These are phyloP conservation scores for Plantago coronopus DNA, from an alignment of 305 asterid species.

Conservation along the genomic window DNA sequence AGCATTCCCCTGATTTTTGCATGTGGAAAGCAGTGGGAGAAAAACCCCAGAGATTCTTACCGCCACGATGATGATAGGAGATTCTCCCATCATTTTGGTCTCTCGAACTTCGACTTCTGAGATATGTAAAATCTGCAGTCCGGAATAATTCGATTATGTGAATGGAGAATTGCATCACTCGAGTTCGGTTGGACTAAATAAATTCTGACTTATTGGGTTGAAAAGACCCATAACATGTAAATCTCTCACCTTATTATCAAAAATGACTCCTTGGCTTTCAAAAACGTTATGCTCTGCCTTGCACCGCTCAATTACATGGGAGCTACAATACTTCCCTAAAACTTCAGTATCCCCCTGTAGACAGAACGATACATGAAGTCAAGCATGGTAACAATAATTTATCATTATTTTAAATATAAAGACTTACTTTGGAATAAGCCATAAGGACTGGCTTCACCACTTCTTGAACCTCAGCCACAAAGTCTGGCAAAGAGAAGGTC, in stretches of 20 bases:
- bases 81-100: slow-evolving; percentile 95
- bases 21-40: background rate
- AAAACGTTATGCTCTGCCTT: slow-evolving; percentile 82
- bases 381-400: background rate
- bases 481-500: slow-evolving; percentile 86
- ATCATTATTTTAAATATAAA: no score
- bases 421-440: slow-evolving; percentile 81
- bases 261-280: slow-evolving; percentile 63
- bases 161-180: slow-evolving; percentile 1
- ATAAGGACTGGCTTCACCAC: slow-evolving; percentile 78
- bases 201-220: background rate
- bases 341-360: slow-evolving; percentile 65
- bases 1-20: slow-evolving; percentile 1
- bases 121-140: slow-evolving; percentile 77
- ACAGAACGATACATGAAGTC: slow-evolving; percentile 16
- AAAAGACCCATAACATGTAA: slow-evolving; percentile 2
- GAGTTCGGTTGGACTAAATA: background rate
- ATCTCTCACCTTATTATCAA: slow-evolving; percentile 72
- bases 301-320: slow-evolving; percentile 77
- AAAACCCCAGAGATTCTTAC: slow-evolving; percentile 37
- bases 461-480: slow-evolving; percentile 93
- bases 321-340: slow-evolving; percentile 67
- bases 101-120: slow-evolving; percentile 89
- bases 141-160: slow-evolving; percentile 8
- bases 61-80: slow-evolving; percentile 74